Percentiles rank a stretch among this genome's conserved stretches.
Conservation (phyloP, 1,284 basidiomycete genomes). For the Neonothopanus nambi region DNA sequence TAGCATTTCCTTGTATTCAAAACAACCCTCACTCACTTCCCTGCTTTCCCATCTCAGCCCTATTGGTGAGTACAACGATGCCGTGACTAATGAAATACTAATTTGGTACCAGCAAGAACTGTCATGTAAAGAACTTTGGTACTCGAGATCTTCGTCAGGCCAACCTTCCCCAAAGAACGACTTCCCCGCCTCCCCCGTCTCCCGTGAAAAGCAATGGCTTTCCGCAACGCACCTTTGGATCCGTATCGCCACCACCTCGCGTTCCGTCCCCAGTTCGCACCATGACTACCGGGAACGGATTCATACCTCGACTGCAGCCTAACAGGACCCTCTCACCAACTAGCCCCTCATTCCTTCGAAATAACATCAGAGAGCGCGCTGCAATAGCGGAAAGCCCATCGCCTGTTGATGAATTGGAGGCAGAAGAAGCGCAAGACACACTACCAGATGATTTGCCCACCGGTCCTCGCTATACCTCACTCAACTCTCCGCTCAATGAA, state of each 20-base stretch:
- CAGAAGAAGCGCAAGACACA: slow-evolving; percentile 9
- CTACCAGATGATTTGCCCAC: not conserved
- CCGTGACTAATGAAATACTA: slow-evolving; percentile 8
- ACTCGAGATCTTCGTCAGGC: slow-evolving; percentile 72
- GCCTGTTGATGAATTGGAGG: slow-evolving; percentile 6
- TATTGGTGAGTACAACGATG: slow-evolving; percentile 49
- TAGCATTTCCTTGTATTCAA: slow-evolving; percentile 8
- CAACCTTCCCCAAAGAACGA: slow-evolving; percentile 58
- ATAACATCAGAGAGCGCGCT: not conserved
- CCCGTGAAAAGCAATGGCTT: slow-evolving; percentile 17
- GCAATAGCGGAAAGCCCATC: not conserved
- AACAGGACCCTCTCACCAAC: slow-evolving; percentile 4
- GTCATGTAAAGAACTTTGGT: slow-evolving; percentile 72
- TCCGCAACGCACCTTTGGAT: slow-evolving; percentile 1
- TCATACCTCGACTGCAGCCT: not conserved
- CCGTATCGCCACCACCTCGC: slow-evolving; percentile 12
- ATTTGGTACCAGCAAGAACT: slow-evolving; percentile 57
- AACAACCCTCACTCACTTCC: slow-evolving; percentile 10
- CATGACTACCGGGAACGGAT: not conserved
- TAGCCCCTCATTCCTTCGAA: not conserved
- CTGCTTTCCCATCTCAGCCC: slow-evolving; percentile 40
- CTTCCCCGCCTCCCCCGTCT: slow-evolving; percentile 25
- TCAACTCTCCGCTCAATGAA: not conserved
- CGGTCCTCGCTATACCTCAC: not conserved
- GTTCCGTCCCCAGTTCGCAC: not conserved